These are phyloP conservation scores for Acarospora socialis DNA, from an alignment of 2,329 filamentous ascomycete genomes.

Conservation along the genomic window DNA sequence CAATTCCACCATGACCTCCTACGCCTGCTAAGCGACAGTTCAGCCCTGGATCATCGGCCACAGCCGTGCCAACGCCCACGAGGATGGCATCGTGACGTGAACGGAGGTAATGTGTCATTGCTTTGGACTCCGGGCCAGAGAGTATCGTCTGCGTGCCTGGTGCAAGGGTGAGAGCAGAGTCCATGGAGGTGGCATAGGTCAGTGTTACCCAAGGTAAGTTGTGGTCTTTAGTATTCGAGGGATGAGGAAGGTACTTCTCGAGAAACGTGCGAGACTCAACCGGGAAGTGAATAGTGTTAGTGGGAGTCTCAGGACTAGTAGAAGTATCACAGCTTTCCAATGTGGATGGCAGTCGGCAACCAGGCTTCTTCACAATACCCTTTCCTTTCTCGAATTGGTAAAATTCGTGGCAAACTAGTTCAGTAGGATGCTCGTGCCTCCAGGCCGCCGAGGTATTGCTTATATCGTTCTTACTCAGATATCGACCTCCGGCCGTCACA, in stretches of 20 bases:
- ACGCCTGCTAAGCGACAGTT: slow-evolving; percentile 61
- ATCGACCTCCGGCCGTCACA: slow-evolving; percentile 30
- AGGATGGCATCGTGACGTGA: slow-evolving; percentile 71
- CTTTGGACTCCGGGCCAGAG: slow-evolving; percentile 70
- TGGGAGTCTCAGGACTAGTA: slow-evolving; percentile 8
- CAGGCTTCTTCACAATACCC: slow-evolving; percentile 25
- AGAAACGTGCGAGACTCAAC: slow-evolving; percentile 32
- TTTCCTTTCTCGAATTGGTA: slow-evolving; percentile 31
- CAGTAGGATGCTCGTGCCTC: slow-evolving; percentile 31
- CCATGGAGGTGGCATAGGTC: slow-evolving; percentile 83
- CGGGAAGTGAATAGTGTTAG: slow-evolving; percentile 32
- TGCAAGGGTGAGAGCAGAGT: slow-evolving; percentile 60
- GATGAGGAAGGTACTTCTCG: slow-evolving; percentile 37
- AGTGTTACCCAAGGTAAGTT: slow-evolving; percentile 51
- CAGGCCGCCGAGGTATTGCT: slow-evolving; percentile 35
- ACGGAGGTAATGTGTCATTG: slow-evolving; percentile 87
- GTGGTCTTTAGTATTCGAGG: slow-evolving; percentile 17
- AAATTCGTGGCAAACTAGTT: slow-evolving; percentile 30
- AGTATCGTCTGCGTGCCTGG: slow-evolving; percentile 70
- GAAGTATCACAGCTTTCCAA: slow-evolving; percentile 18
- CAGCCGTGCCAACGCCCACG: slow-evolving; percentile 68
- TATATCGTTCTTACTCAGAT: slow-evolving; percentile 33
- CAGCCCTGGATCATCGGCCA: slow-evolving; percentile 71
- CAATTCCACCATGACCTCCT: slow-evolving; percentile 39
- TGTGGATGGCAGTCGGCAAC: slow-evolving; percentile 7